Evolutionary conservation across 257 asterid species (phyloP).

Genomic region (Coffea canephora): DNA sequence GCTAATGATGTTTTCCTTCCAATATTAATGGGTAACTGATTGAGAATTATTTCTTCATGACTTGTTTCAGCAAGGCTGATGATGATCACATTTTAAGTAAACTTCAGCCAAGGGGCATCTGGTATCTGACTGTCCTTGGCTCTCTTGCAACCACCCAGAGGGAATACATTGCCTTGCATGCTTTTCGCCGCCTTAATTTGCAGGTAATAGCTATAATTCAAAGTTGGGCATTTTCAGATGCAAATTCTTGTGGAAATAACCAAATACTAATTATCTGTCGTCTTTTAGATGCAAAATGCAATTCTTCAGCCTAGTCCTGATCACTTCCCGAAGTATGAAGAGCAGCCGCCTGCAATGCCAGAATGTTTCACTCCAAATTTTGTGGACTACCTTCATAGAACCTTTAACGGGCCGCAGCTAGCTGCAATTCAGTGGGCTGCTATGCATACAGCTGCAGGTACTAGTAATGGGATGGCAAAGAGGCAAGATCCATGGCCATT

Average conservation of each 20-base stretch:
- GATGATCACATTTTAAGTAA: slow-evolving; percentile 85
- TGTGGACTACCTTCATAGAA: slow-evolving; percentile 68
- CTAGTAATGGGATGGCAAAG: slow-evolving; percentile 69
- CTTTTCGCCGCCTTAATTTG: slow-evolving; percentile 88
- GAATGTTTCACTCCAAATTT: slow-evolving; percentile 96
- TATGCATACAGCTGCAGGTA: slow-evolving; percentile 95
- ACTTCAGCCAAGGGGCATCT: slow-evolving; percentile 81
- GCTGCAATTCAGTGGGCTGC: slow-evolving; percentile 99
- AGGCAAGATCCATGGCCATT: slow-evolving; percentile 99
- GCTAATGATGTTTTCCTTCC: not conserved
- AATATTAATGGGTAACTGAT: not conserved
- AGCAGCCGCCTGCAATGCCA: slow-evolving; percentile 96
- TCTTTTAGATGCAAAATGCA: slow-evolving; percentile 92
- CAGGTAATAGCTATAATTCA: slow-evolving; percentile 50
- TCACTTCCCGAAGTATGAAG: slow-evolving; percentile 94
- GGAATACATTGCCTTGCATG: slow-evolving; percentile 89
- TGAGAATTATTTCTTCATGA: slow-evolving; percentile 6
- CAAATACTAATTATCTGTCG: not conserved
- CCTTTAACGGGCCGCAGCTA: slow-evolving; percentile 87
- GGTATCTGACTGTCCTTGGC: slow-evolving; percentile 89
- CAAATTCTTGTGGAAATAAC: not conserved
- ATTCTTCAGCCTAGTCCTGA: slow-evolving; percentile 97
- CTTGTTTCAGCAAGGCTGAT: slow-evolving; percentile 55
- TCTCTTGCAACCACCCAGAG: slow-evolving; percentile 96
- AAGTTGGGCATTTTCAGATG: slow-evolving; percentile 9